Conservation (phyloP, 1,284 basidiomycete species). For the Cryptococcus sp. region DNA sequence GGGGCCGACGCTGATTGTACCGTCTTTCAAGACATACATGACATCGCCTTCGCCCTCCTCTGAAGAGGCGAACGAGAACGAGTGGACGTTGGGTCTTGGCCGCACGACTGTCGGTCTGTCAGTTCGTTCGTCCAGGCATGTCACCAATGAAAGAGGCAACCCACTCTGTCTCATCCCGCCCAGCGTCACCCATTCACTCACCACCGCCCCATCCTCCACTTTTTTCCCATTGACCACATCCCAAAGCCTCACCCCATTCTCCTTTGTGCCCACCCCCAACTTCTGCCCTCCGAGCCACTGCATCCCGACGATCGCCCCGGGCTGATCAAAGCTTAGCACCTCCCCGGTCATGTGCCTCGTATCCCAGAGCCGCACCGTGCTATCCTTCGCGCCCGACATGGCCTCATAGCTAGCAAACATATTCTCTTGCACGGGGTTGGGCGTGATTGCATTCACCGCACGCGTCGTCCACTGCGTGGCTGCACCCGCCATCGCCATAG, state of each 20-base stretch:
- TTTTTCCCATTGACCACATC: constrained; percentile 33
- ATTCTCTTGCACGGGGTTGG: constrained; percentile 24
- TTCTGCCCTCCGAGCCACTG: constrained; percentile 30
- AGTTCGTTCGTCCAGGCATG: constrained; percentile 2
- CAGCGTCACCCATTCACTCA: constrained; percentile 35
- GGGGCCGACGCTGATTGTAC: constrained; percentile 39
- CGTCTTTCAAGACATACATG: constrained; percentile 44
- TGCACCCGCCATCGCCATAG: constrained; percentile 13
- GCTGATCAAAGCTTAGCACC: constrained; percentile 33
- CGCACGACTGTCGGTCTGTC: constrained; percentile 33
- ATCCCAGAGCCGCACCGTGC: constrained; percentile 46
- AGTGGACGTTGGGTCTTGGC: constrained; percentile 37
- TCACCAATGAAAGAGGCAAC: constrained; percentile 4
- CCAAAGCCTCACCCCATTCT: constrained; percentile 44
- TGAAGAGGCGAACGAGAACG: constrained; percentile 34
- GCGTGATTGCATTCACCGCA: constrained; percentile 36
- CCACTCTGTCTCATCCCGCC: constrained; percentile 38
- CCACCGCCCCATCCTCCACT: constrained; percentile 12
- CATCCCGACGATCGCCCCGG: constrained; percentile 24
- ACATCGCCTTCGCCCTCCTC: constrained; percentile 24
- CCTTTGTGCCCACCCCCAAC: constrained; percentile 43
- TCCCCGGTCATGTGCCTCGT: constrained; percentile 33
- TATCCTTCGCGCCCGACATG: constrained; percentile 13
- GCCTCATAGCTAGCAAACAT: constrained; percentile 44
- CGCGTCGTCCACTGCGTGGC: constrained; percentile 33